Percentiles rank a stretch among this genome's conserved stretches.
Conservation (phyloP, 306 rosid genomes). For the Crataegus laevigata region DNA sequence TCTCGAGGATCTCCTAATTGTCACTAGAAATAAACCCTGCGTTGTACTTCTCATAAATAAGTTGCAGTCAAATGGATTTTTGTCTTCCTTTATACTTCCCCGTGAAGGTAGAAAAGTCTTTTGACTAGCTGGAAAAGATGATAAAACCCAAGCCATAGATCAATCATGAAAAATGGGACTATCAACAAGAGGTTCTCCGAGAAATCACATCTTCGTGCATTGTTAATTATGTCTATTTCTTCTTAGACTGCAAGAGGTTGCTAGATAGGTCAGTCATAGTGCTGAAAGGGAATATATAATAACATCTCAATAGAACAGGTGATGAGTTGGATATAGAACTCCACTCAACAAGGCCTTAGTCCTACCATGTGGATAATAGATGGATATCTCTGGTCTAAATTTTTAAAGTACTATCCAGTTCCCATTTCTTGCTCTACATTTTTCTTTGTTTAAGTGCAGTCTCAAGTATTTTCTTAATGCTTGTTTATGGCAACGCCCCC, state of each 20-base stretch:
- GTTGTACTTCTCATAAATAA: neutral
- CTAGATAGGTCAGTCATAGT: neutral
- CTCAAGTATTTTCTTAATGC: neutral
- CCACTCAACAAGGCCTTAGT: neutral
- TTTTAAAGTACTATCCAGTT: neutral
- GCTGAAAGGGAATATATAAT: neutral
- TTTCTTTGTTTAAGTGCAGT: neutral
- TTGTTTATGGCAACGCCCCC: too few relatives aligned
- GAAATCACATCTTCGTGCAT: neutral
- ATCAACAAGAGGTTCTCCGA: neutral
- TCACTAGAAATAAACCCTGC: neutral
- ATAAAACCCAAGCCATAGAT: neutral
- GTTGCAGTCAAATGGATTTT: neutral
- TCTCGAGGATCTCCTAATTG: neutral
- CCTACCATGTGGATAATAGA: neutral
- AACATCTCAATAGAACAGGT: neutral
- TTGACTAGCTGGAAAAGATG: neutral
- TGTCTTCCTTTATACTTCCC: neutral
- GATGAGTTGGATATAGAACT: neutral
- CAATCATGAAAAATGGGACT: neutral
- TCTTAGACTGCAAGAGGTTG: neutral
- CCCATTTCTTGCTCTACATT: neutral
- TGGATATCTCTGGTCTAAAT: neutral
- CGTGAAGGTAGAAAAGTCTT: neutral
- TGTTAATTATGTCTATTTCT: neutral